phyloP scores from a whole-genome alignment of 345 rosid species.

The Eucalyptus sp. region DNA sequence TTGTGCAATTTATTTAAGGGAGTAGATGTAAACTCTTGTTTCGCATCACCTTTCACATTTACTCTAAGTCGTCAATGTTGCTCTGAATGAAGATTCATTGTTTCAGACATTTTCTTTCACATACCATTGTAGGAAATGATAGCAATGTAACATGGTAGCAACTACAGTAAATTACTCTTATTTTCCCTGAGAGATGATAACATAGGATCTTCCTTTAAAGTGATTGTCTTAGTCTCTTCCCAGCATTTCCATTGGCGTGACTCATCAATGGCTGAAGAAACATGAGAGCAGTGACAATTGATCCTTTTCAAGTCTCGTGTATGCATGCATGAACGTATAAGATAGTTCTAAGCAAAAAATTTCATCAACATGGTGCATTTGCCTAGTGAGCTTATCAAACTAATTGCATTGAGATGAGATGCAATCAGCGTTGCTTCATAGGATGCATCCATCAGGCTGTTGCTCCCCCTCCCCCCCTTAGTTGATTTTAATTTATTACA shows the following conservation, averaged over 20 bases:
- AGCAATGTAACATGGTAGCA: not conserved
- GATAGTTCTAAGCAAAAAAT: not conserved
- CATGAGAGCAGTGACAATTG: not conserved
- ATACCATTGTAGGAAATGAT: not conserved
- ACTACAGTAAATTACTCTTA: not conserved
- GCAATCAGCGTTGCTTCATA: not conserved
- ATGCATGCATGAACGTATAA: not conserved
- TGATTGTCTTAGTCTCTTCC: not conserved
- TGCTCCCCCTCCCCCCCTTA: not conserved
- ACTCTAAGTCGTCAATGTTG: not conserved
- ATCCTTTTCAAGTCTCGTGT: not conserved
- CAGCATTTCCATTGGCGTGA: not conserved
- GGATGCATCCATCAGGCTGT: not conserved
- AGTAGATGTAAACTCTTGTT: not conserved
- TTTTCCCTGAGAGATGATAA: not conserved
- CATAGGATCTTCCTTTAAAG: not conserved
- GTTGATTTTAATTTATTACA: not conserved
- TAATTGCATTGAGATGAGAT: not conserved
- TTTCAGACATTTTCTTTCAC: not conserved
- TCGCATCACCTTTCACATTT: not conserved
- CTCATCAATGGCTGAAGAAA: not conserved
- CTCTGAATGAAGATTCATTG: not conserved
- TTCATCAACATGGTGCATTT: not conserved
- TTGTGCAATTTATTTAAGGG: not conserved
- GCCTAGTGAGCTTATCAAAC: not conserved